Evolutionary conservation across 2,329 filamentous ascomycete species (phyloP), one percentile per base, ranked within the genome.

Genomic region (Sclerotinia nivalis): DNA sequence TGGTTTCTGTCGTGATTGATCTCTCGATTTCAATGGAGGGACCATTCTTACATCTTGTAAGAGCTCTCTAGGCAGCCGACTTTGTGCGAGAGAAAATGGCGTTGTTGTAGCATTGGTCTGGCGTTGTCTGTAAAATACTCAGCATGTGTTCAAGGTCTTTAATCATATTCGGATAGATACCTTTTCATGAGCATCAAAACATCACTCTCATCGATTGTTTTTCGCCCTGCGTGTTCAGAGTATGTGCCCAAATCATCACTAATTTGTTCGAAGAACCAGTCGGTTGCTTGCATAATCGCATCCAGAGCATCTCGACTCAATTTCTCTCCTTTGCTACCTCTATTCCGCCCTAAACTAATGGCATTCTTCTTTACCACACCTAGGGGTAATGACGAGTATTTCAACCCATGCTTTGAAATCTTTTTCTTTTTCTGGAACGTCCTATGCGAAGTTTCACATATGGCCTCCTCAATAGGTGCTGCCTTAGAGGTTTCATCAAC

Each of bases 191-290:
- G 82, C 71, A 92, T 89, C 69, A 93, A 83, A 76, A 96, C 88
- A 79, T 97, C 93, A 74, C 87, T 91, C 79, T 96, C 92, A 75
- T 97, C 92, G 74, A 97, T 93, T 3, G 89, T 93, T 80, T 91
- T 96, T 45, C 93, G 87, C 45, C 91, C 90, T 7, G 91, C 93
- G 79, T 97, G 93, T 71, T 88, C 85, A 25, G 93, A 91, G 79
- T 94, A 97, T 2, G 89, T 90, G 18, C 87, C 87, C 68, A 97
- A 81, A 77, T 97, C 93, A 71, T 93, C 91, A 61, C 91, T 89
- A 2, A 92, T 83, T 79, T 97, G 93, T 80, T 96, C 93, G 78
- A 97, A 97, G 80, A 93, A 97, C 91, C 93, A 96, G 72, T 96
- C 92, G 3, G 92, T 92, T 0, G 93, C 92, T 78, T 93, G 90